Base-by-base conservation (phyloP, 2,329 filamentous ascomycete genomes). In the Aureobasidium sp. region DNA sequence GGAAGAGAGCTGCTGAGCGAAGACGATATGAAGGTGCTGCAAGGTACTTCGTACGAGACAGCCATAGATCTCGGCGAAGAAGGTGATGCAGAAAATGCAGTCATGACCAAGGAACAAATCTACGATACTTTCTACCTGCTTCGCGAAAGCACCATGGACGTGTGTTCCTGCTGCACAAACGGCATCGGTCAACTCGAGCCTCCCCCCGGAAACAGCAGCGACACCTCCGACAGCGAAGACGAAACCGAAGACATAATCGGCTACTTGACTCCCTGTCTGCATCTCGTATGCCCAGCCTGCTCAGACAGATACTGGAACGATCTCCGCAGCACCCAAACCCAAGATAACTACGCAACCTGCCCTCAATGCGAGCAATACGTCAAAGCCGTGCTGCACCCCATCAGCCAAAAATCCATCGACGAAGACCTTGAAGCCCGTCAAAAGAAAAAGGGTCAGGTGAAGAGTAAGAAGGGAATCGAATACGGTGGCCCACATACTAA, bases 401-500 rank as follows among this genome's bases (percentile, higher is more conserved):
- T 97, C 36, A 86, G 83, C 27, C 84, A 84, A 64, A 81, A 79
- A 3, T 78, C 78, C 9, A 75, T 81, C 51, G 73, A 66, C 1
- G 64, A 80, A 53, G 73, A 76, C 39, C 77, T 81, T 55, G 70
- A 78, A 59, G 72, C 83, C 78, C 70, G 83, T 78, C 86, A 75
- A 73, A 85, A 48, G 42, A 61, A 55, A 21, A 61, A 55, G 50
- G 29, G 36, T 0, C 49, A 61, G 16, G 36, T 49, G 25, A 77
- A 80, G 14, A 81, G 81, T 53, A 88, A 86, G 69, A 78, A 80
- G 53, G 69, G 87, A 11, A 84, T 84, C 27, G 83, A 79, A 45
- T 99, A 97, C 71, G 81, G 82, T 47, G 92, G 92, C 0, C 93
- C 93, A 0, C 91, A 96, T 69, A 96, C 92, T 5, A 99, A 99